Evolutionary conservation across 495 filamentous ascomycete species (phyloP).

Genomic region (Penicillium steckii): DNA sequence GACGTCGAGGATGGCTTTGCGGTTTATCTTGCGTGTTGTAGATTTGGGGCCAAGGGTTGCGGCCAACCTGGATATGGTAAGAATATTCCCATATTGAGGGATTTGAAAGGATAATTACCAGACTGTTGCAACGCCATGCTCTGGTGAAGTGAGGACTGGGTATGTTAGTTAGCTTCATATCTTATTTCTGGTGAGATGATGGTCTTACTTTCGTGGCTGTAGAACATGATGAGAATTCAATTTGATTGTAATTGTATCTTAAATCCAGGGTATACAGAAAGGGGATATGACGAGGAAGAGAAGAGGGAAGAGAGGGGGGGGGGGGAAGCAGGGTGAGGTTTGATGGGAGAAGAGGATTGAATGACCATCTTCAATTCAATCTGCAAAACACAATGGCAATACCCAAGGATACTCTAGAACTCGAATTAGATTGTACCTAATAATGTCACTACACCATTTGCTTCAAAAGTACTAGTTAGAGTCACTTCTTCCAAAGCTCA

Average conservation of each 20-base stretch:
- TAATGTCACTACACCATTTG: too few relatives aligned
- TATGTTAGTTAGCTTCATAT: slow-evolving; percentile 12
- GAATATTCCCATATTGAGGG: not conserved
- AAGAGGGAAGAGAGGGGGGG: not conserved
- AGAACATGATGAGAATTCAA: slow-evolving; percentile 85
- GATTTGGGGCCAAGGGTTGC: slow-evolving; percentile 83
- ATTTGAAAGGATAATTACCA: slow-evolving; percentile 55
- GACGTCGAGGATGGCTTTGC: slow-evolving; percentile 87
- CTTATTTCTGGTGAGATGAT: not conserved
- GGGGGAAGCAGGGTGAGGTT: not conserved
- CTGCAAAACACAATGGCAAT: too few relatives aligned
- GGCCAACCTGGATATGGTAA: slow-evolving; percentile 64
- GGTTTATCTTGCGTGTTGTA: slow-evolving; percentile 68
- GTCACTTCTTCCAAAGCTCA: too few relatives aligned
- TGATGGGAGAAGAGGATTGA: not conserved
- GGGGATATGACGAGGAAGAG: not conserved
- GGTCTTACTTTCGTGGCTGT: slow-evolving; percentile 80
- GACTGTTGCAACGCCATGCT: slow-evolving; percentile 90
- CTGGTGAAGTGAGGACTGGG: slow-evolving; percentile 79
- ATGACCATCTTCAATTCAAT: too few relatives aligned
- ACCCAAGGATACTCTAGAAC: too few relatives aligned
- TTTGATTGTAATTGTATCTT: too few relatives aligned
- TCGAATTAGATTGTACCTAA: too few relatives aligned
- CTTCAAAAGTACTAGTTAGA: too few relatives aligned
- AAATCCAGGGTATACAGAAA: too few relatives aligned